These are phyloP conservation scores for Akanthomyces uredinophilus DNA, from an alignment of 2,329 filamentous ascomycete genomes.

Conservation along the genomic window DNA sequence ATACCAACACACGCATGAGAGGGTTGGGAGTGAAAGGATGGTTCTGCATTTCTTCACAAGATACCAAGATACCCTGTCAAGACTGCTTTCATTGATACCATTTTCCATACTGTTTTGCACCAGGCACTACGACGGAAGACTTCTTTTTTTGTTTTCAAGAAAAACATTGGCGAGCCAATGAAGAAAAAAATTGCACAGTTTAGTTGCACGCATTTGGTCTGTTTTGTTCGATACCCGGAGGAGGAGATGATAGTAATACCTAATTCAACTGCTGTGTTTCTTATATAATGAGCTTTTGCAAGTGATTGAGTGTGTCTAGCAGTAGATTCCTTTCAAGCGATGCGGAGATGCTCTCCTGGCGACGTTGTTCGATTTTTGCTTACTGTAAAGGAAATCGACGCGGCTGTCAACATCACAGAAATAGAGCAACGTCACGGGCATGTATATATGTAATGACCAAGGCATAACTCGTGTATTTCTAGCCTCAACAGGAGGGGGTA, in stretches of 20 bases:
- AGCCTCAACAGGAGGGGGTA: neutral
- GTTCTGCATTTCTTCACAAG: constrained; percentile 50
- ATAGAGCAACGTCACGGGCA: no score
- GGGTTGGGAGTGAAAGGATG: constrained; percentile 43
- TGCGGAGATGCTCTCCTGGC: no score
- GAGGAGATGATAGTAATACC: constrained; percentile 38
- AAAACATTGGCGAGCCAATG: constrained; percentile 13
- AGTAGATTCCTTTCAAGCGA: no score
- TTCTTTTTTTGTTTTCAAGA: constrained; percentile 9
- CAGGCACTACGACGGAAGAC: constrained; percentile 15
- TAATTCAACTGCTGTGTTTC: constrained; percentile 36
- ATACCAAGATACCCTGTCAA: constrained; percentile 52
- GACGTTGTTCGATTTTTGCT: no score
- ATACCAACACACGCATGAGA: constrained; percentile 27
- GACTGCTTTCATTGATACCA: constrained; percentile 44
- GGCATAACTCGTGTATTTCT: neutral
- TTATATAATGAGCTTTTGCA: neutral
- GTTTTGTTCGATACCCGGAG: constrained; percentile 37
- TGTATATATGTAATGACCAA: neutral
- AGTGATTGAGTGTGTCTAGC: neutral
- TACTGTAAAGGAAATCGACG: no score
- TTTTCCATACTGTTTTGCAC: constrained; percentile 30
- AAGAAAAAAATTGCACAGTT: constrained; percentile 21
- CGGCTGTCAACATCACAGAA: no score
- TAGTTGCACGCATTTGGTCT: constrained; percentile 18